phyloP scores from a whole-genome alignment of 2,329 filamentous ascomycete genomes.

The Botrytis porri region DNA sequence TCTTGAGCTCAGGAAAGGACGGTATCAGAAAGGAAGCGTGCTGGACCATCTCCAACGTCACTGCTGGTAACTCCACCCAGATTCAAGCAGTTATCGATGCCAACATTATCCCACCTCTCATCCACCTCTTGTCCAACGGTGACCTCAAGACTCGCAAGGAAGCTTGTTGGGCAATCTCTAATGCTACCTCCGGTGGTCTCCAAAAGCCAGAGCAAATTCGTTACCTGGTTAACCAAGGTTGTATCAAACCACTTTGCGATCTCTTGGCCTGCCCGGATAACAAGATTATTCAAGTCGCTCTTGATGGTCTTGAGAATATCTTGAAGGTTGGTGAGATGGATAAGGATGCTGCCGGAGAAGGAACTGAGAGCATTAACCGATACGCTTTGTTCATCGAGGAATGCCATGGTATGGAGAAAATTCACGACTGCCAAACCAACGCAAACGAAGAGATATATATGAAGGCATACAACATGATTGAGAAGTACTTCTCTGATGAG shows the following conservation, averaged over 20 bases:
- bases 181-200: conserved; percentile 92
- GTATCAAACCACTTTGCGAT: conserved; percentile 96
- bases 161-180: conserved; percentile 99
- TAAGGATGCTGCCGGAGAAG: conserved; percentile 80
- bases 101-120: conserved; percentile 93
- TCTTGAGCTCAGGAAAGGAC: conserved; percentile 95
- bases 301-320: conserved; percentile 98
- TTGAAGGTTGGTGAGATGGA: conserved; percentile 99
- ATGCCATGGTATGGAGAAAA: conserved; percentile 99
- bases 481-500: conserved; percentile 99
- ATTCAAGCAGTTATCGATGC: conserved; percentile 96
- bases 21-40: conserved; percentile 99
- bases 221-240: conserved; percentile 88
- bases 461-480: conserved; percentile 99
- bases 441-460: conserved; percentile 99
- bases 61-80: conserved; percentile 94
- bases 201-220: conserved; percentile 99
- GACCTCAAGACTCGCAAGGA: conserved; percentile 99
- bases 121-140: conserved; percentile 92
- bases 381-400: conserved; percentile 99
- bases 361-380: conserved; percentile 80
- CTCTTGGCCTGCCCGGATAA: conserved; percentile 95
- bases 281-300: conserved; percentile 98
- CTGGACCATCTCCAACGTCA: conserved; percentile 99
- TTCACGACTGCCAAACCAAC: conserved; percentile 99